A percentile compares a stretch with the other conserved stretches of the same genome.
Evolutionary conservation across 2,329 filamentous ascomycete species (phyloP).

Genomic region (Pestalotiopsis sp.): DNA sequence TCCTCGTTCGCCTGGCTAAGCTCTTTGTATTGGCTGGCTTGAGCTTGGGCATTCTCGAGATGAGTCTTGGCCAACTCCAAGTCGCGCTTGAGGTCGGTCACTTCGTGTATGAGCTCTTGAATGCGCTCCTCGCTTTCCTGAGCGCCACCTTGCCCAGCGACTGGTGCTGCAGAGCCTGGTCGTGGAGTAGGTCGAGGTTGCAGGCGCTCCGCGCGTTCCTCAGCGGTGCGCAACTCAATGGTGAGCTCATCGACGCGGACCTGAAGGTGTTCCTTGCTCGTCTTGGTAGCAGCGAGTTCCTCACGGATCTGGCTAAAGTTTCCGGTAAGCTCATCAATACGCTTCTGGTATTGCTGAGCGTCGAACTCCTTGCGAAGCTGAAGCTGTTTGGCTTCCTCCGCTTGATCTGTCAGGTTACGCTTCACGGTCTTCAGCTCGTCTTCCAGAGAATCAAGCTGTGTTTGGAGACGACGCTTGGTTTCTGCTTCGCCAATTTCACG

Average conservation of each 20-base stretch:
- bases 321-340: slow-evolving; percentile 87
- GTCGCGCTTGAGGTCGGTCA: slow-evolving; percentile 85
- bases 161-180: slow-evolving; percentile 44
- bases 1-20: slow-evolving; percentile 90
- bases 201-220: slow-evolving; percentile 82
- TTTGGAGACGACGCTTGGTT: slow-evolving; percentile 76
- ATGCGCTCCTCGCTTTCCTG: slow-evolving; percentile 62
- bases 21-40: slow-evolving; percentile 85
- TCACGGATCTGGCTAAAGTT: slow-evolving; percentile 82
- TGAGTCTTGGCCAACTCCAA: slow-evolving; percentile 81
- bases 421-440: slow-evolving; percentile 77
- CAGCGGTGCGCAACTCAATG: slow-evolving; percentile 84
- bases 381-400: slow-evolving; percentile 82
- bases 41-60: slow-evolving; percentile 77
- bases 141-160: slow-evolving; percentile 39
- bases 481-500: slow-evolving; percentile 85
- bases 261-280: slow-evolving; percentile 86
- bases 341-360: slow-evolving; percentile 81
- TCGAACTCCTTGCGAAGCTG: slow-evolving; percentile 89
- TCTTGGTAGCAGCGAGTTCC: slow-evolving; percentile 84
- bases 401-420: slow-evolving; percentile 79
- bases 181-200: slow-evolving; percentile 77
- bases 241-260: slow-evolving; percentile 85
- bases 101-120: slow-evolving; percentile 81
- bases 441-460: slow-evolving; percentile 77